phyloP scores from a whole-genome alignment of 2,329 filamentous ascomycete genomes.

The Dactylellina haptotyla region DNA sequence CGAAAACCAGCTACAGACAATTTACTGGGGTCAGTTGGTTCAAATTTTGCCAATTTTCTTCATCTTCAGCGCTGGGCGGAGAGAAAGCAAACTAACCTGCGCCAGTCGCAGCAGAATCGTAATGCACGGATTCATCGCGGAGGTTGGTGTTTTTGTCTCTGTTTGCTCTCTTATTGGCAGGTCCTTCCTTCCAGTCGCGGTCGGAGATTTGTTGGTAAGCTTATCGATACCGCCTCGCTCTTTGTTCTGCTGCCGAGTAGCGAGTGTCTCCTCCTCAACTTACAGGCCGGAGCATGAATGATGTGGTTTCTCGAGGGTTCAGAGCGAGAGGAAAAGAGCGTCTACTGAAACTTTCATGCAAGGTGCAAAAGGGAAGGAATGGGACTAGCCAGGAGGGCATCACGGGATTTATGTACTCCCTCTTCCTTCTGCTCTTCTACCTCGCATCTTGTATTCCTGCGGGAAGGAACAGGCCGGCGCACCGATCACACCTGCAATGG shows the following conservation, averaged over 20 bases:
- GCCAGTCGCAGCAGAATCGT: conserved; percentile 40
- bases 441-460: no score
- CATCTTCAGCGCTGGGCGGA: background rate
- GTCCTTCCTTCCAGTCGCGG: background rate
- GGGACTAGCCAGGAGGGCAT: conserved; percentile 7
- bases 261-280: no score
- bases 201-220: background rate
- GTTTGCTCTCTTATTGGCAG: no score
- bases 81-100: conserved; percentile 20
- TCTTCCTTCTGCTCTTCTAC: background rate
- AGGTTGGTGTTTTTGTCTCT: no score
- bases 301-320: background rate
- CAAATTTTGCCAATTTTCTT: background rate
- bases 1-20: conserved; percentile 30
- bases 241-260: conserved; percentile 5
- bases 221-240: conserved; percentile 24
- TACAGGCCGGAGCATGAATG: conserved; percentile 4
- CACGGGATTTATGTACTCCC: conserved; percentile 42
- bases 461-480: no score
- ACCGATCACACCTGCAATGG: background rate
- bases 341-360: conserved; percentile 48
- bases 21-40: background rate
- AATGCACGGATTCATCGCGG: conserved; percentile 43
- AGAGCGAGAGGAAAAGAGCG: conserved; percentile 19
- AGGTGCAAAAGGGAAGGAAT: conserved; percentile 1